Evolutionary conservation across 352 stramenopile species (phyloP), one percentile per base, ranked within the genome.

Genomic region (Elongisporangium undulatum): DNA sequence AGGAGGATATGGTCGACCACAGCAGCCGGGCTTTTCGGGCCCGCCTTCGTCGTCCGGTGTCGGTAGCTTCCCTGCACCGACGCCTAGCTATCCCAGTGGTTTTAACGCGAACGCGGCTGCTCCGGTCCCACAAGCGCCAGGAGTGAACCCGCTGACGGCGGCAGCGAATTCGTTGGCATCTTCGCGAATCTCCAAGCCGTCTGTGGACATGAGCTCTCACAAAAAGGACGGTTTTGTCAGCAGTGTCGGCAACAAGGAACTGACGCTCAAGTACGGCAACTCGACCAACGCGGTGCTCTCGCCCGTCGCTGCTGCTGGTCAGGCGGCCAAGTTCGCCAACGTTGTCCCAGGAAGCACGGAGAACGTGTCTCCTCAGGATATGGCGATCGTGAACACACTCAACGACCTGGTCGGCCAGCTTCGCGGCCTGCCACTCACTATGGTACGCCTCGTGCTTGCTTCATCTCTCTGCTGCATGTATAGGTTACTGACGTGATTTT

Each of bases 221-320:
- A 87, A 92, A 64, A 88, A 87, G 60, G 86, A 95, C 41, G 83
- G 86, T 0, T 95, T 95, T 48, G 70, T 92, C 2, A 95, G 75
- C 58, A 93, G 84, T 61, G 86, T 89, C 50, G 82, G 82, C 55
- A 94, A 95, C 79, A 92, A 91, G 72, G 80, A 92, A 67, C 67
- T 94, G 57, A 90, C 84, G 58, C 65, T 80, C 41, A 95, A 95
- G 79, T 95, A 95, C 68, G 84, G 85, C 48, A 95, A 95, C 71
- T 58, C 69, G 45, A 83, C 78, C 50, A 81, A 66, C 53, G 74
- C 81, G 12, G 68, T 79, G 39, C 76, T 89, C 20, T 94, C 86
- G 5, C 86, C 85, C 0, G 61, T 75, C 22, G 66, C 50, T 16
- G 54, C 19, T 5, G 58, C 71, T 41, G 55, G 71, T 20, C 48